Evolutionary conservation across 768 basidiomycete species (phyloP), one percentile per base, ranked within the genome.

Genomic region (Psilocybe tampanensis): DNA sequence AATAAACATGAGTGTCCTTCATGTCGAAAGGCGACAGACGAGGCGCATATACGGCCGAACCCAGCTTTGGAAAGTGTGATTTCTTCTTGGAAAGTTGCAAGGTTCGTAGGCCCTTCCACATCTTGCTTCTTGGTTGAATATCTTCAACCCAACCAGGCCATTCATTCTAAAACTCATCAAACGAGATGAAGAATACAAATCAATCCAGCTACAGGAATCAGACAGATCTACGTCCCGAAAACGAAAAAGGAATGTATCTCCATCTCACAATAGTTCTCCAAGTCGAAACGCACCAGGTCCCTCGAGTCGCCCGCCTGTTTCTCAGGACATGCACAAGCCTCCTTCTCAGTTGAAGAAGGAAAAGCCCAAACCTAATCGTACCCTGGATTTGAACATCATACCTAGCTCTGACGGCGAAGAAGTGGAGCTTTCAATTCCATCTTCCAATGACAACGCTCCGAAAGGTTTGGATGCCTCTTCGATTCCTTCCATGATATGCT

Each of bases 61-160:
- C 74, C 82, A n/a, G 78, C 74, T n/a, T 67, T 94, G 44, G 92
- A 91, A 68, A 87, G 85, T 58, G 80, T 79, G 11, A 81, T 90
- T 2, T 70, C 75, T n/a, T 77, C 84, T n/a, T 94, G 92, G 90
- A 83, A 82, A 57, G 70, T 69, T 33, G 83, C 86, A 19, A 84
- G 92, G 92, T 92, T 59, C 51, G 78, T 55, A n/a, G n/a, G n/a
- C n/a, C n/a, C n/a, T n/a, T n/a, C n/a, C n/a, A n/a, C n/a, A n/a
- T n/a, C n/a, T n/a, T n/a, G n/a, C n/a, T n/a, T n/a, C n/a, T n/a
- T n/a, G n/a, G 29, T 5, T 63, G 43, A 36, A 21, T 39, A 42
- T 15, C n/a, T 39, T 43, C 57, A 32, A 54, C 32, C 36, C 36
- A n/a, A 52, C 19, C 47, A 86, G 85, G 54, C 64, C 78, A 7